These are phyloP conservation scores for Dictyostelium purpureum DNA, from an alignment of 78 protist genomes.

Conservation along the genomic window DNA sequence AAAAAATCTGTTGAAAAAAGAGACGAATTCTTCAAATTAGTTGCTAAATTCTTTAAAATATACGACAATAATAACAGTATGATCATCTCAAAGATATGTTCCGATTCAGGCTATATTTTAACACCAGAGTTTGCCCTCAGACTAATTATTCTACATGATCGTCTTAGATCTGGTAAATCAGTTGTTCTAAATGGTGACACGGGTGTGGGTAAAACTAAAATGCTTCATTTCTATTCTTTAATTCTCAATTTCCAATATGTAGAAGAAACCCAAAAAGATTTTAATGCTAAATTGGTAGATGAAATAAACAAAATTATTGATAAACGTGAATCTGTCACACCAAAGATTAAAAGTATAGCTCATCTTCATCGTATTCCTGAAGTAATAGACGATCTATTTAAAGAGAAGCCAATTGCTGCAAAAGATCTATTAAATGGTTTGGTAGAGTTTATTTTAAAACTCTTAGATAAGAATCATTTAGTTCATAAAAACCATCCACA, in stretches of 20 bases:
- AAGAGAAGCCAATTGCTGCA: neutral
- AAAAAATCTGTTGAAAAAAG: neutral
- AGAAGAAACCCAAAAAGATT: neutral
- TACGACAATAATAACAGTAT: neutral
- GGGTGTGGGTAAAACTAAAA: slow-evolving; percentile 80
- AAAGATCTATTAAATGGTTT: neutral
- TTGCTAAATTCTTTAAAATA: slow-evolving; percentile 31
- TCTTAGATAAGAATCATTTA: neutral
- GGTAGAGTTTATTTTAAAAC: neutral
- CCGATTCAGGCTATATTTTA: slow-evolving; percentile 11
- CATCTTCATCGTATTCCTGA: neutral
- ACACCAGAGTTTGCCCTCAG: slow-evolving; percentile 79
- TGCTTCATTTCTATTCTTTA: slow-evolving; percentile 45
- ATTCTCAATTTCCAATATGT: slow-evolving; percentile 47
- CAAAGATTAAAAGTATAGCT: neutral
- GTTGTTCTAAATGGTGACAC: slow-evolving; percentile 74
- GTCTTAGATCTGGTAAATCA: slow-evolving; percentile 10
- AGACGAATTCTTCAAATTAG: neutral
- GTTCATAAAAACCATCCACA: slow-evolving; percentile 3
- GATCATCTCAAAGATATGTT: slow-evolving; percentile 16
- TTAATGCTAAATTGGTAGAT: neutral
- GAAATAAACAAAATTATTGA: neutral
- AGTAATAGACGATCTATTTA: neutral
- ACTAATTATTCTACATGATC: slow-evolving; percentile 53
- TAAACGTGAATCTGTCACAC: neutral